Percentiles rank a stretch among this genome's conserved stretches.
phyloP scores from a whole-genome alignment of 2,329 filamentous ascomycete species.

The Trichoderma cornu-damae region DNA sequence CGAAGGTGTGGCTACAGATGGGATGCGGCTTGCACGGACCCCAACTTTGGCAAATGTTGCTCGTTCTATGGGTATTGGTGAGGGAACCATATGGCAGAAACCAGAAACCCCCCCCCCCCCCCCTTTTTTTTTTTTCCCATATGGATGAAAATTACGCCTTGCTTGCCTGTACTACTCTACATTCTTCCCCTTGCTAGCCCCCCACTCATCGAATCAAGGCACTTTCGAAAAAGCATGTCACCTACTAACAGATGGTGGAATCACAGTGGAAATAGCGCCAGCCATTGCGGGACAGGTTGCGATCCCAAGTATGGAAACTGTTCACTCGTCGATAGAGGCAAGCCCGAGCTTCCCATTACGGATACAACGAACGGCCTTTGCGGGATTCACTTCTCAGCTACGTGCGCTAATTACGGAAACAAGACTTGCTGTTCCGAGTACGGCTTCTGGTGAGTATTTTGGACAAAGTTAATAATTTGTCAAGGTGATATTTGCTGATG shows the following conservation, averaged over 20 bases:
- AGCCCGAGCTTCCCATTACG: slow-evolving; percentile 20
- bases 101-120: too few species aligned
- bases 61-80: slow-evolving; percentile 40
- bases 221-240: background rate
- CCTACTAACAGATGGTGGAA: background rate
- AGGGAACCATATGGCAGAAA: slow-evolving; percentile 18
- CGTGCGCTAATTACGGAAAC: slow-evolving; percentile 30
- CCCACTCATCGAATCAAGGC: background rate
- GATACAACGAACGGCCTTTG: slow-evolving; percentile 36
- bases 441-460: slow-evolving; percentile 33
- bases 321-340: slow-evolving; percentile 22
- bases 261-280: slow-evolving; percentile 29
- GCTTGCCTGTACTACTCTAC: background rate
- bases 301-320: slow-evolving; percentile 34
- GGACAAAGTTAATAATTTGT: background rate
- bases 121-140: too few species aligned
- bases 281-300: slow-evolving; percentile 38
- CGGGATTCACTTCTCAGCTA: slow-evolving; percentile 29
- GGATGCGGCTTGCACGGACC: slow-evolving; percentile 35
- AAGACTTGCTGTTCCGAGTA: slow-evolving; percentile 36
- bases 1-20: slow-evolving; percentile 35
- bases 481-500: background rate
- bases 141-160: background rate
- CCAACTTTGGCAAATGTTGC: slow-evolving; percentile 37
- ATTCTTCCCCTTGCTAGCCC: background rate